phyloP scores from a whole-genome alignment of 768 basidiomycete genomes.

The Rhodotorula sphaerocarpa region DNA sequence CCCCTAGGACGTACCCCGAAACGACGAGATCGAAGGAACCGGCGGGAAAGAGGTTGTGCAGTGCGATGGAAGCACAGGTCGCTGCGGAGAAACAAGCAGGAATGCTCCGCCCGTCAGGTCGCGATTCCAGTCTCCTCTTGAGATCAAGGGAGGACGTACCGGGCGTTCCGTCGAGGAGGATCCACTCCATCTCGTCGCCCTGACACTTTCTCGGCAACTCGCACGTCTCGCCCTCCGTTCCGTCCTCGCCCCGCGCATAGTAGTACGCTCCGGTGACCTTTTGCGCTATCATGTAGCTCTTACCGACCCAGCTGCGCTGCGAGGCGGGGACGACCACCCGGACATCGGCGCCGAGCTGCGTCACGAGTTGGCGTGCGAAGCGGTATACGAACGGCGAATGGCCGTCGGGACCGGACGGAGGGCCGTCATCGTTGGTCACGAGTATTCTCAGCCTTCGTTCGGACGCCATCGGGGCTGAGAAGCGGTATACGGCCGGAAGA shows the following conservation, averaged over 20 bases:
- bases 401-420: constrained; percentile 36
- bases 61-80: constrained; percentile 44
- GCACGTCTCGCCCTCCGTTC: constrained; percentile 42
- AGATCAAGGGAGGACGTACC: not conserved
- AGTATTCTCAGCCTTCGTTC: constrained; percentile 20
- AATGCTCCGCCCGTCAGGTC: too few species aligned
- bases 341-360: constrained; percentile 43
- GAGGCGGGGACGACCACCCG: constrained; percentile 44
- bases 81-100: too few species aligned
- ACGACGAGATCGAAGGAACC: constrained; percentile 44
- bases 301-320: constrained; percentile 46
- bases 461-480: not conserved
- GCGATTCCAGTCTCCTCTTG: not conserved
- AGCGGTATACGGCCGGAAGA: too few species aligned
- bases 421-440: constrained; percentile 45
- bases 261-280: constrained; percentile 8
- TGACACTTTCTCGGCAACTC: constrained; percentile 31
- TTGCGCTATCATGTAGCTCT: constrained; percentile 41
- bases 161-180: constrained; percentile 43
- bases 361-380: constrained; percentile 41
- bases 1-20: too few species aligned
- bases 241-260: constrained; percentile 43
- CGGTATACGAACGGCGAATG: constrained; percentile 46
- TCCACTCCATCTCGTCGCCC: constrained; percentile 45
- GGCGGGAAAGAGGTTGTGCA: constrained; percentile 44